Base-by-base conservation (phyloP, 352 stramenopile species). In the Globisporangium cederbergense region DNA sequence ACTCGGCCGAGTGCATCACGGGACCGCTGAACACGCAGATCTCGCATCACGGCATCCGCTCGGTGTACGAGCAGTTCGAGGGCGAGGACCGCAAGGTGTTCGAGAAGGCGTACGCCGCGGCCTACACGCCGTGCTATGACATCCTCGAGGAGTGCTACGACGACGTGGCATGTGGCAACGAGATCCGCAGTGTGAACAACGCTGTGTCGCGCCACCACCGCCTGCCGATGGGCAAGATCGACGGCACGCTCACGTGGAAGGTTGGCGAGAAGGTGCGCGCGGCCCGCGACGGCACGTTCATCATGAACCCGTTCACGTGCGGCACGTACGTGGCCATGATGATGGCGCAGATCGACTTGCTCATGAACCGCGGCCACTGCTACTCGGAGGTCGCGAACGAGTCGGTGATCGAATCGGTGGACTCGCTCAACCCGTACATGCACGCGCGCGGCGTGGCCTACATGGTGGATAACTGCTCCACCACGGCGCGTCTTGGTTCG, bases 381-480 rank as follows among this genome's bases (percentile, higher is more conserved):
- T 99, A 99, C 84, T 98, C 95, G 62, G 97, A 99, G 79, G 95
- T 99, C 73, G 95, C 98, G 54, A 99, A 99, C 79, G 97, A 99
- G 79, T 98, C 94, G 64, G 97, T 99, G 30, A 99, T 99, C 68
- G 97, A 99, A 81, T 97, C 97, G 65, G 95, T 98, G 50, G 97
- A 99, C 79, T 99, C 95, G 62, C 83, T 99, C 25, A 98, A 97
- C 80, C 97, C 97, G 59, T 99, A 99, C 91, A 99, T 99, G 97
- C 97, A 99, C 85, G 98, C 97, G 60, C 89, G 96, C 58, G 96
- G 97, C 43, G 95, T 99, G 62, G 89, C 97, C 36, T 99, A 98
- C 86, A 99, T 99, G 97, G 97, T 99, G 61, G 97, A 99, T 84
- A 99, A 99, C 83, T 99, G 97, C 89, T 99, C 95, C n/a, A 98